Evolutionary conservation across 2,329 filamentous ascomycete genomes (phyloP), one percentile per base, ranked within the genome.

Genomic region (Diaporthe velutina): DNA sequence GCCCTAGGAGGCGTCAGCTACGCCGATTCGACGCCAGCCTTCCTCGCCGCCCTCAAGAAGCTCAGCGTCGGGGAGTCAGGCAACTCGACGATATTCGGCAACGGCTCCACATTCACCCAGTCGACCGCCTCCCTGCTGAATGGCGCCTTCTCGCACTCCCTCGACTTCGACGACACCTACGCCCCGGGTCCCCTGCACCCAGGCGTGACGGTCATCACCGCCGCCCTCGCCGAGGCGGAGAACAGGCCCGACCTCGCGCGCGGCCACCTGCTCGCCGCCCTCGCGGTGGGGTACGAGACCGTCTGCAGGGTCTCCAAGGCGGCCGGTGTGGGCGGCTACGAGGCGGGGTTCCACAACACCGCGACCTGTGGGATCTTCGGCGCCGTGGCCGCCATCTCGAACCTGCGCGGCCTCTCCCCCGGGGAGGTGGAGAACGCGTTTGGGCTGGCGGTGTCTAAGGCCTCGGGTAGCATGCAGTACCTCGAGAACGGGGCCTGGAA

Each of bases 91-190:
- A 52, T 84, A n/a, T 81, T 83, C 60, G 82, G 79, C 17, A 81
- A 81, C 67, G 82, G 81, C 45, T 77, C 78, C 17, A 74, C 73
- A 12, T 82, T 81, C 75, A 79, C 83, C 1, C 82, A 81, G 2
- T 84, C 84, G 30, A 84, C 83, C 64, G 85, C 85, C 2, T 83
- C 81, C 1, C 79, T 86, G 15, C 76, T 86, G 30, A 86, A 86
- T 71, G 84, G 83, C 6, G 80, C 84, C 1, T 82, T 86, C 48
- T 83, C 82, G 12, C 85, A 87, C 78, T 83, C 82, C 4, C 79
- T 85, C 67, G 85, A 86, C 76, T 86, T 86, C 77, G 85, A 86
- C 77, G 85, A 87, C 76, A 87, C 85, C 3, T 83, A 85, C 73
- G 84, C 84, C 3, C 77, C 80, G 3, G 84, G 83, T 2, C 83